Evolutionary conservation across 1,284 basidiomycete species (phyloP), one percentile per base, ranked within the genome.

Genomic region (Ceratobasidium sp.): DNA sequence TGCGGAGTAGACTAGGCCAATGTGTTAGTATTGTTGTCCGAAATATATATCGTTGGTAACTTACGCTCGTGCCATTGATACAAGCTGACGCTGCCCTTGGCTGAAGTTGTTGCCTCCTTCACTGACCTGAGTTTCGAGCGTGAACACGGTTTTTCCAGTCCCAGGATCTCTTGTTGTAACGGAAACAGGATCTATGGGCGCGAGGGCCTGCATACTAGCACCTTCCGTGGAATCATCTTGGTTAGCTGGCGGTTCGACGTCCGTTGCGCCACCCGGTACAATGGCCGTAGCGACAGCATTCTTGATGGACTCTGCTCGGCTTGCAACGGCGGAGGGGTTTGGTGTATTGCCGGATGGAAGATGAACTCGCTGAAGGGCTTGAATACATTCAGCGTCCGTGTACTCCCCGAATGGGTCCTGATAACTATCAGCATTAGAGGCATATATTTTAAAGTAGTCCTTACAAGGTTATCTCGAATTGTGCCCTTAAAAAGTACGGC

Each of bases 361-460:
- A 4, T 93, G 89, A 7, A 93, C 91, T 26, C 92, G 89, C 76
- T 87, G 85, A 6, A 93, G 85, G 0, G 90, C 92, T 75, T 94
- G 93, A 13, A 56, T 39, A 23, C 86, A 90, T 86, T 95, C 95
- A 15, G 87, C 88, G 81, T 98, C 97, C 0, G 91, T 90, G 82
- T 97, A 92, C 81, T 97, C 95, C 67, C 88, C 85, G 86, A 96
- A 97, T 0, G 95, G 96, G 86, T 98, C 96, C 3, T 97, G 84
- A 51, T 2, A 39, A 39, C 13, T 40, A 20, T 40, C n/a, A 28
- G n/a, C 15, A 33, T 40, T 70, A 10, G 12, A 44, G 40, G 9
- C 60, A 46, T 46, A 20, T 46, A 42, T 46, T 12, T 46, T 13
- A 23, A 46, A 20, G 3, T 23, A 46, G 23, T 46, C 20, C 23